These are phyloP conservation scores for Mucuna pruriens DNA, from an alignment of 306 rosid genomes.

Conservation along the genomic window DNA sequence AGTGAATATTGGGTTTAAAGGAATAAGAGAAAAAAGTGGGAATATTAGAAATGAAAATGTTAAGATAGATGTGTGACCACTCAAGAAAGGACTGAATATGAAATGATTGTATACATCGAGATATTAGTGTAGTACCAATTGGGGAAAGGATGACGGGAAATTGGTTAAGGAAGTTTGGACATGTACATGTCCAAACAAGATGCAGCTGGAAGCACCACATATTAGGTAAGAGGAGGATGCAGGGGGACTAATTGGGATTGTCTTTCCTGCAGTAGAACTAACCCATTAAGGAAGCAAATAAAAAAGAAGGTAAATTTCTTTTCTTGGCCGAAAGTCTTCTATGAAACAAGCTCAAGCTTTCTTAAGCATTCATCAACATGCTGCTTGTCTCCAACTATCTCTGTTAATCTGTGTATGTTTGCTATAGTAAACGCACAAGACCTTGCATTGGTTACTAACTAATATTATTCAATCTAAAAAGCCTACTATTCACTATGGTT, in stretches of 20 bases:
- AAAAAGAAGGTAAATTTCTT: neutral
- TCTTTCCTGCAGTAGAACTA: neutral
- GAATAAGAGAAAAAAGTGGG: neutral
- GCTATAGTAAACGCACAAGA: neutral
- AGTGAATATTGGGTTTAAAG: neutral
- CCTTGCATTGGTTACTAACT: neutral
- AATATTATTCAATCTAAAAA: neutral
- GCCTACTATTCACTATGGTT: neutral
- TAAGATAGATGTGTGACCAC: neutral
- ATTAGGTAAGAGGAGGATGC: neutral
- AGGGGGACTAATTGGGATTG: neutral
- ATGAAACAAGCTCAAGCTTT: neutral
- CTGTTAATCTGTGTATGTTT: neutral
- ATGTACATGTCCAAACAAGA: too few relatives aligned
- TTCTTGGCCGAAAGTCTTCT: neutral
- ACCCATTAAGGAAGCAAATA: neutral
- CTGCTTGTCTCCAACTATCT: neutral
- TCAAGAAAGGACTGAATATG: too few relatives aligned
- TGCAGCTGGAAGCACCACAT: too few relatives aligned
- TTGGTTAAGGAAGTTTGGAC: neutral
- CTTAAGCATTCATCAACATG: neutral
- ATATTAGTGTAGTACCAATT: neutral
- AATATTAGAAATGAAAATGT: neutral
- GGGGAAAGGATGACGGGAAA: neutral
- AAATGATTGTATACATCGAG: neutral